Percentiles rank a stretch among this genome's conserved stretches.
Evolutionary conservation across 305 asterid genomes (phyloP).

Genomic region (Rubia balearica): DNA sequence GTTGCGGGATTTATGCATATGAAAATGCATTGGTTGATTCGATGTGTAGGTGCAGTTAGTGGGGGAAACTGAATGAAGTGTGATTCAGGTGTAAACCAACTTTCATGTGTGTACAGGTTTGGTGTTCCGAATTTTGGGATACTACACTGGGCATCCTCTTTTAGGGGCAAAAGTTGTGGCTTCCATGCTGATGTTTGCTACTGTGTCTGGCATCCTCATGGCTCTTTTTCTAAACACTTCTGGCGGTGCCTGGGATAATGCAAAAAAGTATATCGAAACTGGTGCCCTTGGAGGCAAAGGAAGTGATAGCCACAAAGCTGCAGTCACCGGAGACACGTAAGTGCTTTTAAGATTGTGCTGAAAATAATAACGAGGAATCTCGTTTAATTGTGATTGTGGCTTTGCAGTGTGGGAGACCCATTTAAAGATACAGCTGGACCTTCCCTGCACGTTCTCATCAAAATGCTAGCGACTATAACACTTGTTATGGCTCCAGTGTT

Average conservation of each 20-base stretch:
- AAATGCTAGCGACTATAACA: slow-evolving; percentile 96
- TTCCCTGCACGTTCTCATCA: slow-evolving; percentile 88
- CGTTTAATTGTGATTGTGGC: neutral
- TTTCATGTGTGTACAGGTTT: slow-evolving; percentile 41
- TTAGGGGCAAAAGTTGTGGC: slow-evolving; percentile 99
- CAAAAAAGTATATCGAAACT: slow-evolving; percentile 94
- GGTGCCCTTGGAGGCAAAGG: slow-evolving; percentile 99
- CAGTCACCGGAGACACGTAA: slow-evolving; percentile 98
- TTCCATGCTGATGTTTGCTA: slow-evolving; percentile 94
- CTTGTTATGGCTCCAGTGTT: slow-evolving; percentile 98
- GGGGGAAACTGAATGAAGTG: too few species aligned
- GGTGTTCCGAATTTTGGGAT: slow-evolving; percentile 75
- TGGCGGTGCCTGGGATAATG: slow-evolving; percentile 99
- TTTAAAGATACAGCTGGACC: slow-evolving; percentile 99
- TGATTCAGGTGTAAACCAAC: neutral
- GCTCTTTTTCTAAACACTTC: slow-evolving; percentile 98
- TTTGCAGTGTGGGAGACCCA: slow-evolving; percentile 94
- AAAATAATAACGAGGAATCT: neutral
- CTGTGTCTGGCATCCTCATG: slow-evolving; percentile 97
- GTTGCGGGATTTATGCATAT: neutral
- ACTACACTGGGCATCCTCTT: slow-evolving; percentile 88
- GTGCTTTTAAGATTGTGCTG: slow-evolving; percentile 20
- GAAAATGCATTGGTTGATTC: neutral
- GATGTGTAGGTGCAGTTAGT: too few species aligned
- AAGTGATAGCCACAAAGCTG: slow-evolving; percentile 96